These are phyloP conservation scores for Platismatia glauca DNA, from an alignment of 495 filamentous ascomycete genomes.

Conservation along the genomic window DNA sequence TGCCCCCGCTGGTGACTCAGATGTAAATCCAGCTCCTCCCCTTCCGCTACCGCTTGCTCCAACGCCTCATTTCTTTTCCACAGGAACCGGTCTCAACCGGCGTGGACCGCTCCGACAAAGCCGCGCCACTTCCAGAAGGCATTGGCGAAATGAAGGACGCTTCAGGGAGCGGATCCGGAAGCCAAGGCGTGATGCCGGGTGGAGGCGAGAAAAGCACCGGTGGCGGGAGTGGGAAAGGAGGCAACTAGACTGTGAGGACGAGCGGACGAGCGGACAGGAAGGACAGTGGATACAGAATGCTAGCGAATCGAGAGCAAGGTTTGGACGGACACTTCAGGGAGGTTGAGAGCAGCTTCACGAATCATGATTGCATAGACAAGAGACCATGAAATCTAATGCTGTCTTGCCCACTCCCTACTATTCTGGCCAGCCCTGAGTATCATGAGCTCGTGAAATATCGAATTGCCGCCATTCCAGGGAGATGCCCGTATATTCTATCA, in stretches of 20 bases:
- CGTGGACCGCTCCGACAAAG: slow-evolving; percentile 35
- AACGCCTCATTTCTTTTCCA: not conserved
- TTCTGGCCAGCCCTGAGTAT: too few relatives aligned
- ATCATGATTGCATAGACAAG: not conserved
- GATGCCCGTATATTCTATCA: too few relatives aligned
- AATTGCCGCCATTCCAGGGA: too few relatives aligned
- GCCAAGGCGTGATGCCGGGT: slow-evolving; percentile 22
- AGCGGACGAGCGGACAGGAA: slow-evolving; percentile 7
- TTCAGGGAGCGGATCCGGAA: slow-evolving; percentile 17
- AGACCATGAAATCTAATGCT: not conserved
- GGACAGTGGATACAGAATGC: not conserved
- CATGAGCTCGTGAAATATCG: too few relatives aligned
- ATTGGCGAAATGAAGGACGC: slow-evolving; percentile 27
- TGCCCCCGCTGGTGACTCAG: slow-evolving; percentile 18
- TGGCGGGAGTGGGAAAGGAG: slow-evolving; percentile 28
- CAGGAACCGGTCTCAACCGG: slow-evolving; percentile 22
- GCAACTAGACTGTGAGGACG: slow-evolving; percentile 1
- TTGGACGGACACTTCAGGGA: not conserved
- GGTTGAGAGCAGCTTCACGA: not conserved
- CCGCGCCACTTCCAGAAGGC: slow-evolving; percentile 37
- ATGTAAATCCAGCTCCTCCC: slow-evolving; percentile 5
- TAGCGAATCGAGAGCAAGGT: not conserved
- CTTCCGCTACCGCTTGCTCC: not conserved
- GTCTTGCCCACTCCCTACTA: not conserved
- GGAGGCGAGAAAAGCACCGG: slow-evolving; percentile 36